Conservation (phyloP, 371 early-diverging fungal species). For the Amoeboaphelidium occidentale region DNA sequence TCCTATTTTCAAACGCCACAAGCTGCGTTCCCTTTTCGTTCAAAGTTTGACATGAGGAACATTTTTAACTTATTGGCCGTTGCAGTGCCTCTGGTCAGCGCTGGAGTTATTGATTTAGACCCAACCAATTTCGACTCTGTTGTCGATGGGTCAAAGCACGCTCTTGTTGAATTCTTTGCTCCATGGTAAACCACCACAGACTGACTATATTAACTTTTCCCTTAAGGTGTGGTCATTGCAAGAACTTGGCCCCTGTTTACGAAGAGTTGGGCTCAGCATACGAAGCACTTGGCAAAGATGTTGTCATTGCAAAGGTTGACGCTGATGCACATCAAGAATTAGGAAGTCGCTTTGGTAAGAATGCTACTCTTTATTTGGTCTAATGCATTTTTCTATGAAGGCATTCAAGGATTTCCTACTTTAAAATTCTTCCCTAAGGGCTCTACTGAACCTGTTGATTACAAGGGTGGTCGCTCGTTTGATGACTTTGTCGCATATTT, state of each 20-base stretch:
- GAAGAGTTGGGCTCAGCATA: conserved; percentile 54
- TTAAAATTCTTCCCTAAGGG: conserved; percentile 81
- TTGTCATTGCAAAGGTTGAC: conserved; percentile 72
- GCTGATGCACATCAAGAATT: conserved; percentile 57
- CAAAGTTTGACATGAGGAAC: too few relatives aligned
- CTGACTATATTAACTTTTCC: neutral
- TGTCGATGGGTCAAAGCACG: conserved; percentile 16
- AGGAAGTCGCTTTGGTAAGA: conserved; percentile 38
- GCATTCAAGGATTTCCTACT: conserved; percentile 49
- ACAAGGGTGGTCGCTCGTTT: conserved; percentile 53
- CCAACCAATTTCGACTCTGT: conserved; percentile 15
- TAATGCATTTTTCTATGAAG: neutral
- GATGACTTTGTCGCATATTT: conserved; percentile 45
- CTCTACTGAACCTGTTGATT: conserved; percentile 34
- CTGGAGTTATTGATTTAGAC: conserved; percentile 11
- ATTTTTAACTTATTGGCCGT: too few relatives aligned
- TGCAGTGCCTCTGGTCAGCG: neutral
- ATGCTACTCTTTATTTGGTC: conserved; percentile 9
- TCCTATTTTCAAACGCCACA: too few relatives aligned
- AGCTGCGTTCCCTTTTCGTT: too few relatives aligned
- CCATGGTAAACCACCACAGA: conserved; percentile 11
- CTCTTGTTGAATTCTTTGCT: conserved; percentile 26
- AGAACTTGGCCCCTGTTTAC: conserved; percentile 21
- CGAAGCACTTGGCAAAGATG: conserved; percentile 29
- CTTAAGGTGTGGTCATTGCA: conserved; percentile 18